Evolutionary conservation across 2,329 filamentous ascomycete genomes (phyloP).

Genomic region (Neofusicoccum umdonicola): DNA sequence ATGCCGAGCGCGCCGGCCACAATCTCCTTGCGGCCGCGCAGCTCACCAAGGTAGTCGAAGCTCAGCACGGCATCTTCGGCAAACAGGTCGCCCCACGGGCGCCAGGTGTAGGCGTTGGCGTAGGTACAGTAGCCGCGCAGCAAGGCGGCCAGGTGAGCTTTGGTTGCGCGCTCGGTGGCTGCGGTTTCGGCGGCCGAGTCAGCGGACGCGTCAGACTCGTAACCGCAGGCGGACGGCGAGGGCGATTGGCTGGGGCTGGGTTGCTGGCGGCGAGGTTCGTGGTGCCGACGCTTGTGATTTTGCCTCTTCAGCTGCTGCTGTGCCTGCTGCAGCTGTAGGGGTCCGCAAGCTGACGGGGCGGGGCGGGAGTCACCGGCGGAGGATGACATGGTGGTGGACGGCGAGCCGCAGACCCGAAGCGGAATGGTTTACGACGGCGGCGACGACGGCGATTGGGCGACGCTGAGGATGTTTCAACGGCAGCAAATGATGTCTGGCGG

Average conservation of each 20-base stretch:
- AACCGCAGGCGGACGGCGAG: not conserved
- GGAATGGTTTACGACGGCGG: conserved; percentile 4
- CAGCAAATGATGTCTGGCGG: not conserved
- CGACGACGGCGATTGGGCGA: not conserved
- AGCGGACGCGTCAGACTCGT: not conserved
- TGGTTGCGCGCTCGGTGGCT: not conserved
- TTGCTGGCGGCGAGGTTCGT: not conserved
- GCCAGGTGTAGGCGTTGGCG: not conserved
- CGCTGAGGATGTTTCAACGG: not conserved
- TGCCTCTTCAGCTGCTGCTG: not conserved
- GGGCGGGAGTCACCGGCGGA: not conserved
- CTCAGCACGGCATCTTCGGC: conserved; percentile 2
- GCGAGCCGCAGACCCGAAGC: not conserved
- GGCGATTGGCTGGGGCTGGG: not conserved
- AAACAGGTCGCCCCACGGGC: not conserved
- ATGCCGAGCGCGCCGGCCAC: not conserved
- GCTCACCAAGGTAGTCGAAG: not conserved
- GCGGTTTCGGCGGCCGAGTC: not conserved
- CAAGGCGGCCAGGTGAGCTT: not conserved
- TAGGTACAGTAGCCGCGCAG: not conserved
- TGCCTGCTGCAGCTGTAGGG: not conserved
- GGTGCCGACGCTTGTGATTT: not conserved
- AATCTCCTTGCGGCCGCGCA: not conserved
- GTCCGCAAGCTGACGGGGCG: not conserved
- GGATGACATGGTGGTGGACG: not conserved